Evolutionary conservation across 495 filamentous ascomycete species (phyloP).

Genomic region (Lindgomyces ingoldianus): DNA sequence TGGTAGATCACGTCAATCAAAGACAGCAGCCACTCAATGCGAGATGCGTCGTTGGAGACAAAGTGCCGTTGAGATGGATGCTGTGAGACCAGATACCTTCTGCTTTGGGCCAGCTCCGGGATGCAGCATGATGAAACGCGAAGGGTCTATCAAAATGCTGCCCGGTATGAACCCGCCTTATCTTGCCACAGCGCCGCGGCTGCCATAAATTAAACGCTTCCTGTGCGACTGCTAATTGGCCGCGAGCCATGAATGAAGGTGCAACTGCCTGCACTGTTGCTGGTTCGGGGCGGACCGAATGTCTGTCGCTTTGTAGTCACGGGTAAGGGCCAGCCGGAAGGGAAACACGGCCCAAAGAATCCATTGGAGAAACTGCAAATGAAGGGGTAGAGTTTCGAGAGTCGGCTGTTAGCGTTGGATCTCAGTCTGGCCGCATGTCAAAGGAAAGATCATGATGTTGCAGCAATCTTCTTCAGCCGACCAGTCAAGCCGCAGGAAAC

Average conservation of each 20-base stretch:
- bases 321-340: neutral
- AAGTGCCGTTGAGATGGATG: neutral
- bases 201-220: neutral
- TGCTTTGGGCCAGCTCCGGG: constrained; percentile 17
- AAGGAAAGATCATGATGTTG: constrained; percentile 3
- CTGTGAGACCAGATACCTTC: constrained; percentile 20
- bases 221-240: constrained; percentile 15
- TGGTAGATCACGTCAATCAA: constrained; percentile 25
- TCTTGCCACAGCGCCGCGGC: neutral
- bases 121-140: constrained; percentile 15
- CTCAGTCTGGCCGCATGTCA: neutral
- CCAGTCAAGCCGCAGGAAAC: constrained; percentile 11
- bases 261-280: neutral
- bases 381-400: neutral
- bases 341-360: neutral
- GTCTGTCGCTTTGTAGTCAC: neutral
- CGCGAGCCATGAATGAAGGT: constrained; percentile 9
- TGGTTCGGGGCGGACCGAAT: constrained; percentile 11
- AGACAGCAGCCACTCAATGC: constrained; percentile 27
- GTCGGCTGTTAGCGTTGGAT: neutral
- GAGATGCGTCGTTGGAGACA: constrained; percentile 11
- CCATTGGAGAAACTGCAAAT: constrained; percentile 6
- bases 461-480: neutral
- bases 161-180: constrained; percentile 10
- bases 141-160: constrained; percentile 3